Conservation (phyloP, 805 yeast genomes). For the Sugiyamaella mastotermitis region DNA sequence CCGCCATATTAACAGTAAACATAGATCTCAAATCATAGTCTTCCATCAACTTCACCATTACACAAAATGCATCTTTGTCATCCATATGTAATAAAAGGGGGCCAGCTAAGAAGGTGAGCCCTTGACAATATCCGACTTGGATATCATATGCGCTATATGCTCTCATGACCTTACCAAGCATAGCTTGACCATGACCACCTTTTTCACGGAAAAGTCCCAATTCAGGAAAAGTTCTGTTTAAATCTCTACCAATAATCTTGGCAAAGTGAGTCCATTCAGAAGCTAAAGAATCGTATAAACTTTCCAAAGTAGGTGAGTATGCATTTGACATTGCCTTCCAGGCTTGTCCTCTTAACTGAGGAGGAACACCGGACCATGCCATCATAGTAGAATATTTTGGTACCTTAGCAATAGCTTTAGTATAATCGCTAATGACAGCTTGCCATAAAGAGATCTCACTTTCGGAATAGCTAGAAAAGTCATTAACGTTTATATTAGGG, state of each 20-base stretch:
- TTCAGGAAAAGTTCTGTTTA: constrained; percentile 54
- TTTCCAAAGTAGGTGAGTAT: constrained; percentile 25
- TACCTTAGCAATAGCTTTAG: constrained; percentile 24
- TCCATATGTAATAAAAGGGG: constrained; percentile 43
- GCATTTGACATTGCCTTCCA: constrained; percentile 31
- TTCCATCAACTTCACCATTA: constrained; percentile 52
- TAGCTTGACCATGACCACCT: constrained; percentile 36
- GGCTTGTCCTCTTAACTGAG: constrained; percentile 30
- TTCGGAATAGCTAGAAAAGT: constrained; percentile 5
- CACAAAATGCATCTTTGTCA: constrained; percentile 42
- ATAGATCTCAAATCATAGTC: constrained; percentile 49
- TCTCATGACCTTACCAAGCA: constrained; percentile 49
- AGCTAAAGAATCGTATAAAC: constrained; percentile 34
- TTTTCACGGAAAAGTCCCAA: constrained; percentile 42
- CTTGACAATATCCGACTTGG: constrained; percentile 66
- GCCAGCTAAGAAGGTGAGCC: constrained; percentile 57
- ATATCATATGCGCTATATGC: constrained; percentile 60
- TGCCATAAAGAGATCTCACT: constrained; percentile 32
- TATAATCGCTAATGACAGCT: constrained; percentile 29
- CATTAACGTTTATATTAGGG: constrained; percentile 11
- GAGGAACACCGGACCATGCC: constrained; percentile 31
- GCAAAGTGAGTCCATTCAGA: constrained; percentile 39
- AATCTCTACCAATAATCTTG: constrained; percentile 48
- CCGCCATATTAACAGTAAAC: constrained; percentile 48
- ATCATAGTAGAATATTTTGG: constrained; percentile 28